Conservation (phyloP, 768 basidiomycete species). For the Cyathus striatus region DNA sequence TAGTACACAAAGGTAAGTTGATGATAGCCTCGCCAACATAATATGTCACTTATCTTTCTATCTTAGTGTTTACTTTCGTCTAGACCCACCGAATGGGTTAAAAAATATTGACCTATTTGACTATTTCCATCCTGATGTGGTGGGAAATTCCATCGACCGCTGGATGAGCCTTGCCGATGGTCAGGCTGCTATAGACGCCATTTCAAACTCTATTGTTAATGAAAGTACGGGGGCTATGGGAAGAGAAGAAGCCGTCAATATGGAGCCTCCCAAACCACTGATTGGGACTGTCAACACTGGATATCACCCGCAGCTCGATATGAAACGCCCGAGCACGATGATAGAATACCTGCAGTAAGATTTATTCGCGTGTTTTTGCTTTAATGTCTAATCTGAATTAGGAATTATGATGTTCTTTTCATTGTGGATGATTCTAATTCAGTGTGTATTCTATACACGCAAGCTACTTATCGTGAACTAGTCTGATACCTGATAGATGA, state of each 20-base stretch:
- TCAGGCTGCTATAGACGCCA: too few relatives aligned
- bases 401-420: conserved; percentile 20
- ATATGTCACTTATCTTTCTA: too few relatives aligned
- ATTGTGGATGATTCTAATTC: conserved; percentile 25
- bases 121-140: conserved; percentile 7
- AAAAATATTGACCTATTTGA: conserved; percentile 11
- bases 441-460: conserved; percentile 11
- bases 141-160: conserved; percentile 9
- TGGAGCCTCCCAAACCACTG: conserved; percentile 14
- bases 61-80: conserved; percentile 8
- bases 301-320: conserved; percentile 19
- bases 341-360: conserved; percentile 17
- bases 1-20: conserved; percentile 5
- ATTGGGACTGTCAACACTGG: conserved; percentile 11
- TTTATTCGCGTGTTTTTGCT: not conserved
- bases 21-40: conserved; percentile 2
- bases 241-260: conserved; percentile 5
- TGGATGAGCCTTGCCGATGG: conserved; percentile 3
- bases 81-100: conserved; percentile 13
- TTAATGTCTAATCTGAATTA: conserved; percentile 1
- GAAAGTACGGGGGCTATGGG: conserved; percentile 5
- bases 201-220: too few relatives aligned
- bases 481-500: conserved; percentile 4
- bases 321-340: conserved; percentile 16
- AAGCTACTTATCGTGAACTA: not conserved